A percentile compares a stretch with the other conserved stretches of the same genome.
Conservation (phyloP, 2,329 filamentous ascomycete species). For the Clonostachys rhizophaga region DNA sequence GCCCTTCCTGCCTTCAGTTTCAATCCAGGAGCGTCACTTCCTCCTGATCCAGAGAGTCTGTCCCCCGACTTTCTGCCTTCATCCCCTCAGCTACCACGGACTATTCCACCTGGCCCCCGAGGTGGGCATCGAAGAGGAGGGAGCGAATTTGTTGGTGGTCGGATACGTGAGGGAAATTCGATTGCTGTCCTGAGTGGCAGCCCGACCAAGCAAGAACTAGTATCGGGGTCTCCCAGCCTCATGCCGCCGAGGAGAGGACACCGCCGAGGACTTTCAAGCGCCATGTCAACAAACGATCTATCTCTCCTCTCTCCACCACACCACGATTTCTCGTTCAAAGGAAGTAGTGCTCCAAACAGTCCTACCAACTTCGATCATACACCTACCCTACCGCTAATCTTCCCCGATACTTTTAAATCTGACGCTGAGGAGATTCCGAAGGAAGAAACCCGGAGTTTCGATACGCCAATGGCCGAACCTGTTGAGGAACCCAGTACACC, state of each 20-base stretch:
- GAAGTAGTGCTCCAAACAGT: slow-evolving; percentile 62
- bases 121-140: slow-evolving; percentile 74
- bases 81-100: slow-evolving; percentile 45
- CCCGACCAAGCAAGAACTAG: slow-evolving; percentile 60
- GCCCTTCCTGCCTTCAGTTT: slow-evolving; percentile 51
- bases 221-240: slow-evolving; percentile 52
- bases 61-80: slow-evolving; percentile 47
- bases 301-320: slow-evolving; percentile 61
- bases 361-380: slow-evolving; percentile 39
- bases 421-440: slow-evolving; percentile 3
- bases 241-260: slow-evolving; percentile 60
- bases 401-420: slow-evolving; percentile 4
- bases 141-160: slow-evolving; percentile 83
- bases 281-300: slow-evolving; percentile 81
- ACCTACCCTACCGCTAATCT: slow-evolving; percentile 10
- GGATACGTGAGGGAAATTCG: slow-evolving; percentile 51
- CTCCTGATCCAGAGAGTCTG: slow-evolving; percentile 22
- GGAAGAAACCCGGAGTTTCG: slow-evolving; percentile 1
- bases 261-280: slow-evolving; percentile 65
- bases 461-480: slow-evolving; percentile 7
- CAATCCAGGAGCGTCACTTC: slow-evolving; percentile 40
- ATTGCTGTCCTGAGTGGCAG: slow-evolving; percentile 64
- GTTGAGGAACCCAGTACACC: neutral
- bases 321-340: slow-evolving; percentile 38
- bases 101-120: slow-evolving; percentile 51